Evolutionary conservation across 2,329 filamentous ascomycete genomes (phyloP), one percentile per base, ranked within the genome.

Genomic region (Blastomyces emzantsi): DNA sequence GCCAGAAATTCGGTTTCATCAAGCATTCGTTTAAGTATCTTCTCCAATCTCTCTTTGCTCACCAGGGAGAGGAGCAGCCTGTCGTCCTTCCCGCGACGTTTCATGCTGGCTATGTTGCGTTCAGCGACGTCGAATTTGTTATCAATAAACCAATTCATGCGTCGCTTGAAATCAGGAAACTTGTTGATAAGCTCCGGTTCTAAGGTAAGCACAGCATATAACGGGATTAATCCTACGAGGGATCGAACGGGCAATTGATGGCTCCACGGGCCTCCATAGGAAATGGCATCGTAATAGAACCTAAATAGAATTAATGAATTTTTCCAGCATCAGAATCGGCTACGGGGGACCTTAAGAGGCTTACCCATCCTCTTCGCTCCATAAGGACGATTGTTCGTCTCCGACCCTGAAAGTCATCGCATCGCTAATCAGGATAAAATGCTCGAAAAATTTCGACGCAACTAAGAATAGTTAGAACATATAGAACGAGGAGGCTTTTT

Each of bases 261-360:
- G 62, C 90, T 90, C 87, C 88, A 96, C 8, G 92, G 92, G 9
- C 92, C 92, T 60, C 93, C 93, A 86, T 91, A 97, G 1, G 92
- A 95, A 67, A 97, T 97, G 33, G 93, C 93, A 78, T 97, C 93
- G 73, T 97, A 97, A 82, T 97, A 97, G 81, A 97, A 97, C 63
- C 90, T 78, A 62, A 13, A 33, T 2, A 15, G 28, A 49, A 28
- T 60, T 25, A 33, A 41, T 49, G 45, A 22, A 60, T 9, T 15
- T n/a, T 33, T 2, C 25, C 33, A 41, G n/a, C 17, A 30, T 19
- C 30, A n/a, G 13, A 9, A 55, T 36, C 3, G 60, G 17, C 41
- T 17, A 63, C 19, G 13, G 19, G 3, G 57, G 6, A 17, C 17
- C 36, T 55, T 57, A n/a, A 11, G n/a, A 43, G 17, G 62, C 67